These are phyloP conservation scores for Bryoglossum gracile DNA, from an alignment of 495 filamentous ascomycete genomes.

Conservation along the genomic window DNA sequence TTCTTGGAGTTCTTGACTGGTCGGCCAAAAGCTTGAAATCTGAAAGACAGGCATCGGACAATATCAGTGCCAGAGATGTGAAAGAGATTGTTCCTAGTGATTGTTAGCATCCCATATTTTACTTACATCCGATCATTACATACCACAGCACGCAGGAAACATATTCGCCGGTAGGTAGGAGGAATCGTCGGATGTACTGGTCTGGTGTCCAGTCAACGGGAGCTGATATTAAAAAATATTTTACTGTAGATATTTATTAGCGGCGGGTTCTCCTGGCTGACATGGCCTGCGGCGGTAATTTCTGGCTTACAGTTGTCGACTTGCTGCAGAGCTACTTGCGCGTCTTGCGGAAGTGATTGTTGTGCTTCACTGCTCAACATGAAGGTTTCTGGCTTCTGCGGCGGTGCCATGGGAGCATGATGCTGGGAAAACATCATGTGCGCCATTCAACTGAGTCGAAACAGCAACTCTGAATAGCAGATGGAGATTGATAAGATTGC, in stretches of 20 bases:
- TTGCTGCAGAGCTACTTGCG: conserved; percentile 94
- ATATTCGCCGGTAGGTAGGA: conserved; percentile 95
- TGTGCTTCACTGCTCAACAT: conserved; percentile 96
- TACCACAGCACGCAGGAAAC: conserved; percentile 97
- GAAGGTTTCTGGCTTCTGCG: conserved; percentile 94
- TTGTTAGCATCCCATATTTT: conserved; percentile 25
- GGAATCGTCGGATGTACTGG: conserved; percentile 91
- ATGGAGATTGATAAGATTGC: conserved; percentile 11
- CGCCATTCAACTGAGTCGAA: conserved; percentile 28
- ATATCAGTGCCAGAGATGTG: conserved; percentile 99
- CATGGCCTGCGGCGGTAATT: neutral
- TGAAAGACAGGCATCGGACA: conserved; percentile 94
- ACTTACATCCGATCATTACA: conserved; percentile 25
- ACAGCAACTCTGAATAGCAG: conserved; percentile 18
- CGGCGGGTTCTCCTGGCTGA: neutral
- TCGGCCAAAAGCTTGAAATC: conserved; percentile 96
- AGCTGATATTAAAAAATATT: conserved; percentile 98
- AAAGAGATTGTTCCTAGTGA: conserved; percentile 89
- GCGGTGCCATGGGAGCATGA: conserved; percentile 37
- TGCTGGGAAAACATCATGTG: conserved; percentile 47
- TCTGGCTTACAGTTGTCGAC: conserved; percentile 86
- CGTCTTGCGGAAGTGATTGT: conserved; percentile 90
- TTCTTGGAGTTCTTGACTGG: conserved; percentile 99
- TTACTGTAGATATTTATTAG: conserved; percentile 51
- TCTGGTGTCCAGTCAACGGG: conserved; percentile 97